These are phyloP conservation scores for Globisporangium megalacanthum DNA, from an alignment of 352 stramenopile genomes.

Conservation along the genomic window DNA sequence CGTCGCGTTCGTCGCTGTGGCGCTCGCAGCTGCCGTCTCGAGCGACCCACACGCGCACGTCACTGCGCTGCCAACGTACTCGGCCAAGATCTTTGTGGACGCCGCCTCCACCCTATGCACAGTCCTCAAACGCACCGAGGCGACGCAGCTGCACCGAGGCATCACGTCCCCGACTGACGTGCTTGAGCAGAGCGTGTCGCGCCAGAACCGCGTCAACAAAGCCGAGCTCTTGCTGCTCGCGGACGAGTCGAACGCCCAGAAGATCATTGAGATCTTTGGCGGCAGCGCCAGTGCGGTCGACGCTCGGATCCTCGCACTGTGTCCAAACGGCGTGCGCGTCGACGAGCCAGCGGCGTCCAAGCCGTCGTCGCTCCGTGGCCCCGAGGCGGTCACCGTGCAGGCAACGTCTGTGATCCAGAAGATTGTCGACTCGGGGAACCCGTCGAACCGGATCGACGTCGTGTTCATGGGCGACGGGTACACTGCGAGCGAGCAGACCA, in stretches of 20 bases:
- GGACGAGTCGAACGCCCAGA: slow-evolving; percentile 8
- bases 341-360: neutral
- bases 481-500: slow-evolving; percentile 17
- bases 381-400: neutral
- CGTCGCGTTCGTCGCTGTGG: neutral
- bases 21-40: neutral
- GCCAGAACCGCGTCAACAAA: slow-evolving; percentile 13
- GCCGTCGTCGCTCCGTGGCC: neutral
- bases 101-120: slow-evolving; percentile 3
- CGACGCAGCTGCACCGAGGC: slow-evolving; percentile 14
- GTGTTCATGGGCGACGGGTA: slow-evolving; percentile 47
- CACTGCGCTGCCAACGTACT: slow-evolving; percentile 6
- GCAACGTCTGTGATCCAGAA: slow-evolving; percentile 10
- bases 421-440: slow-evolving; percentile 32
- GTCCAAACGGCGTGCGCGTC: neutral
- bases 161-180: slow-evolving; percentile 8
- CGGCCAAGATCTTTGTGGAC: slow-evolving; percentile 14
- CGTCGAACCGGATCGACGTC: slow-evolving; percentile 32
- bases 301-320: slow-evolving; percentile 3
- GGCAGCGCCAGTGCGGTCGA: slow-evolving; percentile 9
- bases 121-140: slow-evolving; percentile 9
- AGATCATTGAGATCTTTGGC: slow-evolving; percentile 14
- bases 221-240: slow-evolving; percentile 8
- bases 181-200: slow-evolving; percentile 9
- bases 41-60: neutral